Base-by-base conservation (phyloP, 768 basidiomycete species). In the Serendipita sp. region DNA sequence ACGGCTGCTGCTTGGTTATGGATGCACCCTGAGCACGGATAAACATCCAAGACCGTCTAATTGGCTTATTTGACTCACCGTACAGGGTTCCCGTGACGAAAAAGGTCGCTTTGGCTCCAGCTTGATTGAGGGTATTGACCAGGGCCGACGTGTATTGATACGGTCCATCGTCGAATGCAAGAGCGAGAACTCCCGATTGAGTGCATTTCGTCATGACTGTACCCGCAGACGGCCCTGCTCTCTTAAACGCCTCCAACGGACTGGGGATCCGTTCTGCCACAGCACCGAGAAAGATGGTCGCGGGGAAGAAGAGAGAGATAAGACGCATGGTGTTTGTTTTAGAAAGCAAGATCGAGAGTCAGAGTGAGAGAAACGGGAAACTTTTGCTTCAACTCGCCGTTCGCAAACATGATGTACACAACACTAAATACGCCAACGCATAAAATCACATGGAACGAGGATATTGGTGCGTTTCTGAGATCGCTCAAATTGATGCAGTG, bases 81-180 rank as follows among this genome's bases (percentile, higher is more conserved):
- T 64, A 64, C 35, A 64, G 34, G 0, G 41, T 46, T 3, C 63
- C 63, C 11, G 41, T 45, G 38, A 68, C 44, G 63, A 68, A 68
- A 48, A 68, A 68, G 1, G 67, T 66, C 2, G 51, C 67, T 46
- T 68, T 68, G 7, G 46, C 63, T 3, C 63, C 65, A 0, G 38
- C 36, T 3, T 56, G 63, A 0, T 68, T 64, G 28, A 66, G 63
- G 2, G 56, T 63, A 44, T 64, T 38, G 34, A 52, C 11, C 36
- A 68, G 38, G 28, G 46, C 30, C n/a, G 32, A 44, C 13, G 65
- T 65, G 54, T 66, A 66, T 16, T 58, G 41, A 56, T 66, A 60
- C 7, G 67, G 67, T 28, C 67, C 67, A 48, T 68, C 67, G 64
- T 68, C 67, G 65, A 68, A 68, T 4, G 65, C 64, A 1, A 68